A percentile compares a stretch with the other conserved stretches of the same genome.
phyloP scores from a whole-genome alignment of 2,329 filamentous ascomycete species.

The Rutstroemia sp. region DNA sequence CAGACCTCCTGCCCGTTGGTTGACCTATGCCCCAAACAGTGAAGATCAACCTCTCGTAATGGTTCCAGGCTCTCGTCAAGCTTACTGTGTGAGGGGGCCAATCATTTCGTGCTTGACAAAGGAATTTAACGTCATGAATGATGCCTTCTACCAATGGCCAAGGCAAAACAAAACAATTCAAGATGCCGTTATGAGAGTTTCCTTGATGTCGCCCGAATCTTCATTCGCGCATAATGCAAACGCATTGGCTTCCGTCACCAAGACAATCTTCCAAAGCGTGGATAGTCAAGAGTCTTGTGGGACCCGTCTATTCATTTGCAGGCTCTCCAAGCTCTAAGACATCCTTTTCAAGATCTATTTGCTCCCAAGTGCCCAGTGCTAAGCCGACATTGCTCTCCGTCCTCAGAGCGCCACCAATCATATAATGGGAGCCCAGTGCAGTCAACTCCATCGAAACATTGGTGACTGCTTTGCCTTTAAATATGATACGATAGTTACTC shows the following conservation, averaged over 20 bases:
- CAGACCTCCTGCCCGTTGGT: too few relatives aligned
- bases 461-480: conserved; percentile 20
- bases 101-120: too few relatives aligned
- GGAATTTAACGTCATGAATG: too few relatives aligned
- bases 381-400: conserved; percentile 6
- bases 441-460: conserved; percentile 26
- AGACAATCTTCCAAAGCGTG: background rate
- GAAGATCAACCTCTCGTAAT: too few relatives aligned
- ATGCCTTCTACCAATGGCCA: too few relatives aligned
- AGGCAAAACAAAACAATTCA: too few relatives aligned
- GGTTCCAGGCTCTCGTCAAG: too few relatives aligned
- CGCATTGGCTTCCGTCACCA: background rate
- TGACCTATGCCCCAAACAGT: too few relatives aligned
- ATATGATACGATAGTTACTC: conserved; percentile 19
- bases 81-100: too few relatives aligned
- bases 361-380: conserved; percentile 14
- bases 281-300: background rate
- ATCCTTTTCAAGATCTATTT: conserved; percentile 22
- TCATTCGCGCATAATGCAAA: background rate
- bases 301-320: background rate
- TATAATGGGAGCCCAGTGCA: conserved; percentile 25
- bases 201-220: too few relatives aligned
- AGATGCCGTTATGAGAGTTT: too few relatives aligned
- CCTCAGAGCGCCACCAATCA: conserved; percentile 25
- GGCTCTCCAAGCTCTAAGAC: conserved; percentile 19